Evolutionary conservation across 2,329 filamentous ascomycete genomes (phyloP).

Genomic region (Lizonia empirigonia): DNA sequence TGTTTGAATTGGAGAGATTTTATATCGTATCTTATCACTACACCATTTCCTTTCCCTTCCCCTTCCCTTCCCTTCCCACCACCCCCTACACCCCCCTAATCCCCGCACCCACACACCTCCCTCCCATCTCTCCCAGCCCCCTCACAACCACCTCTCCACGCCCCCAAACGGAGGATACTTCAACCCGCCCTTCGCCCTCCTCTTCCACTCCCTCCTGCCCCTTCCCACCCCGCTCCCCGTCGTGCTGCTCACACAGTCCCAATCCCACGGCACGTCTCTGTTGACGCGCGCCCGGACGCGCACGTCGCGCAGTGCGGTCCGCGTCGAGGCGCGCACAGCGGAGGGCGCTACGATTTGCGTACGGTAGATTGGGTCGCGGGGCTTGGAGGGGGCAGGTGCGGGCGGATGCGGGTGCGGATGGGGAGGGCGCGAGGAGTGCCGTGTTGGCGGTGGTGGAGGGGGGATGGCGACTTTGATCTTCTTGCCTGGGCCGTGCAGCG

Average conservation of each 20-base stretch:
- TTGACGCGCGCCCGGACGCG: too few relatives aligned
- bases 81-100: too few relatives aligned
- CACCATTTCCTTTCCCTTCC: too few relatives aligned
- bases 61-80: too few relatives aligned
- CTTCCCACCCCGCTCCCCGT: conserved; percentile 22
- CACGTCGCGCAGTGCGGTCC: conserved; percentile 29
- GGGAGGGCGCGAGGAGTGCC: conserved; percentile 4
- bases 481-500: conserved; percentile 26
- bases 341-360: conserved; percentile 38
- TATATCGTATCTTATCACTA: too few relatives aligned
- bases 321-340: conserved; percentile 34
- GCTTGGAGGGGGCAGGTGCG: conserved; percentile 1
- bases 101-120: too few relatives aligned
- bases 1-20: too few relatives aligned
- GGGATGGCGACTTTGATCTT: conserved; percentile 5
- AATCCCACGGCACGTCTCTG: conserved; percentile 42
- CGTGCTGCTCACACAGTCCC: conserved; percentile 43
- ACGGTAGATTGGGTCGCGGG: conserved; percentile 35
- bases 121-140: too few relatives aligned
- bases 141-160: conserved; percentile 36
- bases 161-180: conserved; percentile 38
- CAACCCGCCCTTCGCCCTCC: conserved; percentile 16
- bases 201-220: conserved; percentile 13
- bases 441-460: conserved; percentile 24
- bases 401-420: conserved; percentile 7